Percentiles rank a stretch among this genome's conserved stretches.
phyloP scores from a whole-genome alignment of 768 basidiomycete genomes.

The Termitomyces sp. region DNA sequence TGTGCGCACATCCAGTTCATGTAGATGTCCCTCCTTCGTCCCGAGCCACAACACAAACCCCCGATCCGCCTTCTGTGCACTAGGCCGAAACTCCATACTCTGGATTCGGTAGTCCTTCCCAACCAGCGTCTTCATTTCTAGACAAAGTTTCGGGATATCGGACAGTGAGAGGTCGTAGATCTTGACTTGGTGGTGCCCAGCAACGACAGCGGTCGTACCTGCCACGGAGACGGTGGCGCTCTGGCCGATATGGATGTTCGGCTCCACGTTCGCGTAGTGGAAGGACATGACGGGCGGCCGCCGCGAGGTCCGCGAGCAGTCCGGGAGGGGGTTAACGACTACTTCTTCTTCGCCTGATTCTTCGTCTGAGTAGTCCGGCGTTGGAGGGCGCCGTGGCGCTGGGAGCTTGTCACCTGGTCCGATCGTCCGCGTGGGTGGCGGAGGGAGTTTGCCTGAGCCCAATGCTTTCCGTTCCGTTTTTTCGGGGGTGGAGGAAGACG shows the following conservation, averaged over 20 bases:
- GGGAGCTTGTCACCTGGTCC: constrained; percentile 67
- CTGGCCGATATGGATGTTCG: constrained; percentile 53
- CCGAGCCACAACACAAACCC: constrained; percentile 80
- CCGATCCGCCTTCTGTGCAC: constrained; percentile 34
- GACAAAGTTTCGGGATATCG: constrained; percentile 36
- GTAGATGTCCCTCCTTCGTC: constrained; percentile 83
- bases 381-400: constrained; percentile 42
- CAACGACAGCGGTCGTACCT: constrained; percentile 55
- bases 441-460: constrained; percentile 44
- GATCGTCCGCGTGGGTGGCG: constrained; percentile 74
- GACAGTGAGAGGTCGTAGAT: constrained; percentile 53
- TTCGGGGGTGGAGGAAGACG: constrained; percentile 9
- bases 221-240: constrained; percentile 52
- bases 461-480: constrained; percentile 33
- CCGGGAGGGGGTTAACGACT: constrained; percentile 53
- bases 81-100: constrained; percentile 72
- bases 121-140: constrained; percentile 62
- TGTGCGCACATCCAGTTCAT: constrained; percentile 72
- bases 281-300: constrained; percentile 38
- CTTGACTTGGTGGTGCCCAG: constrained; percentile 51
- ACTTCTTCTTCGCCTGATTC: constrained; percentile 64
- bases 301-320: constrained; percentile 64
- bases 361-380: constrained; percentile 39
- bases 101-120: constrained; percentile 68
- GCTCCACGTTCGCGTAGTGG: constrained; percentile 34